Conservation (phyloP, 2,329 filamentous ascomycete genomes). For the Arthrobotrys iridis region DNA sequence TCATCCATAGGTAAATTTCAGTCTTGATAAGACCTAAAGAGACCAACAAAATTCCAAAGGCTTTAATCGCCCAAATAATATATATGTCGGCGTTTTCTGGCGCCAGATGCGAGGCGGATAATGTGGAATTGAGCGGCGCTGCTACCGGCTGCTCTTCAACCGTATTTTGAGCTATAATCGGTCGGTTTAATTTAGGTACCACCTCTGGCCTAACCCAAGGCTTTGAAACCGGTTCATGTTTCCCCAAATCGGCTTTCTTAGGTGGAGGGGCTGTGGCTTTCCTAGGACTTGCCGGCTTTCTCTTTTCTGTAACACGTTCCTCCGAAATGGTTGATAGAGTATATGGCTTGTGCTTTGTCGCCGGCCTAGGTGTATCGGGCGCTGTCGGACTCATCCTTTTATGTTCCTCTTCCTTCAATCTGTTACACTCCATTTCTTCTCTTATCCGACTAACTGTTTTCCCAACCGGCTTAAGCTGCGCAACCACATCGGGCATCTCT, state of each 20-base stretch:
- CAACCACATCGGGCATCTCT: neutral
- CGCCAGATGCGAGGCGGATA: neutral
- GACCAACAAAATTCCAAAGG: conserved; percentile 22
- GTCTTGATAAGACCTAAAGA: conserved; percentile 17
- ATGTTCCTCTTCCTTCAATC: conserved; percentile 5
- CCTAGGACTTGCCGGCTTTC: neutral
- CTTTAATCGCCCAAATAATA: conserved; percentile 14
- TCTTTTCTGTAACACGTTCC: neutral
- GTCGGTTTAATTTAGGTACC: neutral
- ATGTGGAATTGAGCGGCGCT: neutral
- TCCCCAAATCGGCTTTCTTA: neutral
- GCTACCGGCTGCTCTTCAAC: neutral
- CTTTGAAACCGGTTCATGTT: neutral
- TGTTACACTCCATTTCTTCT: neutral
- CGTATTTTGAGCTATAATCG: neutral
- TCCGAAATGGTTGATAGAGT: neutral
- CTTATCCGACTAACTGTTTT: neutral
- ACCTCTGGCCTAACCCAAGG: neutral
- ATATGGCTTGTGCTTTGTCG: neutral
- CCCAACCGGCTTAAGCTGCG: neutral
- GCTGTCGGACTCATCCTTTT: neutral
- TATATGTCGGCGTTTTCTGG: neutral
- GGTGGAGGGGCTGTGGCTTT: neutral
- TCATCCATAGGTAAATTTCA: conserved; percentile 35
- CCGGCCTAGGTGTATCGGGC: neutral